Base-by-base conservation (phyloP, 306 rosid species). In the Oemleria cerasiformis region DNA sequence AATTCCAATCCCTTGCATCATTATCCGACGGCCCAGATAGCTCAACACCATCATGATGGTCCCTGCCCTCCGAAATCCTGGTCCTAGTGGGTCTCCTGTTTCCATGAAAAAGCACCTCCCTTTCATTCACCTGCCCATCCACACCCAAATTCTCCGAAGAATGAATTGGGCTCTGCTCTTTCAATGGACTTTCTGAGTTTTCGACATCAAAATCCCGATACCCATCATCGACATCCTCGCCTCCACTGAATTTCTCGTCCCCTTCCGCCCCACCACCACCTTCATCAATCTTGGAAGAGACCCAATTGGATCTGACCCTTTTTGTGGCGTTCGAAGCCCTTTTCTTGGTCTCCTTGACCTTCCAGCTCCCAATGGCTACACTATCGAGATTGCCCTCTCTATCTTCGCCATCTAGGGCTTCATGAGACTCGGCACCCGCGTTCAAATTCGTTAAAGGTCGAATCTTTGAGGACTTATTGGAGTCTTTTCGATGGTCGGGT, bases 301-400 rank as follows among this genome's bases (percentile, higher is more conserved):
- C 87, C 97, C 99, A 94, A 84, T 85, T 89, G 77, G 97, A 87
- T 85, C 99, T 85, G 72, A 83, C 85, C 81, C 97, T 75, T 62
- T 91, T 94, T 43, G 90, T 81, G 53, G 83, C 84, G 4, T 70
- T 30, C 4, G 88, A 67, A 66, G 88, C 96, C 72, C 97, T 81
- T 75, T 87, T 90, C 71, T 91, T 94, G n/a, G 95, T 77, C 12
- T 91, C 97, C 60, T 81, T 89, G 23, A 86, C 80, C 77, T 84
- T 94, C 99, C 99, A 89, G 85, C 96, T 86, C 8, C 96, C 96
- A 82, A 91, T 88, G 55, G 96, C 88, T 48, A 86, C 85, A 39
- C 79, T 68, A 10, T 94, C 98, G 40, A 88, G 76, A 83, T 90
- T 90, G 20, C 79, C 82, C 36, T 94, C 96, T 51, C 84, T 75